Conservation (phyloP, 306 rosid genomes). For the Trichosanthes cucumerina region DNA sequence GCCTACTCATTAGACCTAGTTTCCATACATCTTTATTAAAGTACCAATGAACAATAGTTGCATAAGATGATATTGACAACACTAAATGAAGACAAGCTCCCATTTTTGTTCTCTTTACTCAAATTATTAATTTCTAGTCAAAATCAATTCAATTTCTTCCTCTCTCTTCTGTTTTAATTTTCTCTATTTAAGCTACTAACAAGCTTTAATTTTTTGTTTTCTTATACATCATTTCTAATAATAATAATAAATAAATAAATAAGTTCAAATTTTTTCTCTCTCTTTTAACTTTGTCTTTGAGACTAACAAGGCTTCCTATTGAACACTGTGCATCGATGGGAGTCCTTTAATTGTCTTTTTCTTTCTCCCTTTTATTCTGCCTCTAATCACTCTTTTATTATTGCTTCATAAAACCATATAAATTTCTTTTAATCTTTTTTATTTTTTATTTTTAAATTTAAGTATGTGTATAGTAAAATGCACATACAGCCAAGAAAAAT, state of each 20-base stretch:
- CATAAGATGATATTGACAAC: background rate
- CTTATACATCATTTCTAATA: too few relatives aligned
- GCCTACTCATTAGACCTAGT: background rate
- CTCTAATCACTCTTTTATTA: background rate
- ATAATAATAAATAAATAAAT: too few relatives aligned
- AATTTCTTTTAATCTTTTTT: too few relatives aligned
- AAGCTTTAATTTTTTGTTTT: background rate
- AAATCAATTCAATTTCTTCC: background rate
- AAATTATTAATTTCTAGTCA: background rate
- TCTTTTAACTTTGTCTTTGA: background rate
- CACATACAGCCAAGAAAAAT: background rate
- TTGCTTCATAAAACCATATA: background rate
- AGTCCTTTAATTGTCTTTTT: background rate
- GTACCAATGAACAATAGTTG: background rate
- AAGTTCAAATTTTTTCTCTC: background rate
- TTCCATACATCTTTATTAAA: background rate
- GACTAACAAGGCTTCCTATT: background rate
- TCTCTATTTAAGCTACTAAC: background rate
- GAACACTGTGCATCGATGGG: background rate
- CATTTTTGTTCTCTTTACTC: background rate
- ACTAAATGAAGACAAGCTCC: slow-evolving; percentile 2
- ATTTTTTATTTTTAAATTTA: background rate
- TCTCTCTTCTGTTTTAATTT: background rate
- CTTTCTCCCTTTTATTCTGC: slow-evolving; percentile 6
- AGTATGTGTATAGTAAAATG: background rate